phyloP scores from a whole-genome alignment of 2,329 filamentous ascomycete species.

The Trichophyton simii region DNA sequence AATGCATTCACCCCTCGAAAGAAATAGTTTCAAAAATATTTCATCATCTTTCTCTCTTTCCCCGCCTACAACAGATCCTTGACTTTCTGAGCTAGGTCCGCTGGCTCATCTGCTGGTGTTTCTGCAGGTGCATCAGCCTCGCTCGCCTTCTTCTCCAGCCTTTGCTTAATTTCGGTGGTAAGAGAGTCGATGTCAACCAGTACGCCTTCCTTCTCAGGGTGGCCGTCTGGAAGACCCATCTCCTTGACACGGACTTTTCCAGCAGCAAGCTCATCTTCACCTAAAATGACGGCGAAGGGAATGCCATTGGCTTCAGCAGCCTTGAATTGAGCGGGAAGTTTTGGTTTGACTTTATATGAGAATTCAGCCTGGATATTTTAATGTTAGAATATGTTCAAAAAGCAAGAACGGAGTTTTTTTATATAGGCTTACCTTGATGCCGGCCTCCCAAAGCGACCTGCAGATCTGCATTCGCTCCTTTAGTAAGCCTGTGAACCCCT shows the following conservation, averaged over 20 bases:
- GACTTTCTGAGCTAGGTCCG: conserved; percentile 4
- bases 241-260: conserved; percentile 85
- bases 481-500: conserved; percentile 67
- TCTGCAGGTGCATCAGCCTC: neutral
- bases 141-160: neutral
- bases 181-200: conserved; percentile 47
- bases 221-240: conserved; percentile 63
- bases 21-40: neutral
- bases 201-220: conserved; percentile 83
- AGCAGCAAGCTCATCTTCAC: conserved; percentile 72
- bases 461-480: conserved; percentile 74
- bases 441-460: conserved; percentile 67
- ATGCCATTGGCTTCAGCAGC: conserved; percentile 67
- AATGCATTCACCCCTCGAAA: neutral
- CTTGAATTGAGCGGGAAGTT: conserved; percentile 81
- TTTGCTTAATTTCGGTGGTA: conserved; percentile 14
- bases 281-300: conserved; percentile 78
- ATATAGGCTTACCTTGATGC: conserved; percentile 54
- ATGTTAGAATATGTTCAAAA: conserved; percentile 11
- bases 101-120: neutral
- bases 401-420: neutral
- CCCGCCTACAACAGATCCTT: conserved; percentile 1
- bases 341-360: conserved; percentile 79
- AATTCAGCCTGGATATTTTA: conserved; percentile 55
- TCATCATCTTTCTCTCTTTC: neutral